Evolutionary conservation across 2,329 filamentous ascomycete species (phyloP).

Genomic region (Bertia moriformis): DNA sequence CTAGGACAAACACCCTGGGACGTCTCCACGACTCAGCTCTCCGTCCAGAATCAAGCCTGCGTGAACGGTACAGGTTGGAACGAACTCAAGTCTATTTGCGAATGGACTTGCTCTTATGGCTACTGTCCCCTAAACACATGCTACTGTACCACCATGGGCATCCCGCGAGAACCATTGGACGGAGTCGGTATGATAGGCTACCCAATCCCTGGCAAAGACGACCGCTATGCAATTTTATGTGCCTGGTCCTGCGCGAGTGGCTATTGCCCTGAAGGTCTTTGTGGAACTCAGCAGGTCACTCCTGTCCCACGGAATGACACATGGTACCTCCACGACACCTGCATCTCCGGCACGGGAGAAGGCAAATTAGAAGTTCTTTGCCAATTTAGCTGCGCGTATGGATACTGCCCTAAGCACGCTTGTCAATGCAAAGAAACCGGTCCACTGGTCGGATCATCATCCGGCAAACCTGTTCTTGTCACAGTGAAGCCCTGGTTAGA

Average conservation of each 20-base stretch:
- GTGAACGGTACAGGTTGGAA: slow-evolving; percentile 7
- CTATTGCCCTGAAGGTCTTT: slow-evolving; percentile 4
- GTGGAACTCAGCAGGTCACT: slow-evolving; percentile 1
- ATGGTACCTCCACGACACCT: slow-evolving; percentile 1
- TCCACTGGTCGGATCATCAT: not conserved
- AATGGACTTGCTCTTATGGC: slow-evolving; percentile 10
- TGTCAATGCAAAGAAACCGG: slow-evolving; percentile 2
- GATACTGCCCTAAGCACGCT: slow-evolving; percentile 3
- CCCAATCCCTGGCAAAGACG: slow-evolving; percentile 5
- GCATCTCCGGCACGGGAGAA: slow-evolving; percentile 3
- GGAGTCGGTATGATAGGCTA: slow-evolving; percentile 6
- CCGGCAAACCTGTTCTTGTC: too few species aligned
- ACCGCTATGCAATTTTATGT: slow-evolving; percentile 6
- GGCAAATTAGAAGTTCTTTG: slow-evolving; percentile 5
- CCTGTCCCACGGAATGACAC: not conserved
- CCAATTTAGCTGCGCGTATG: slow-evolving; percentile 4
- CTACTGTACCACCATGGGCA: slow-evolving; percentile 8
- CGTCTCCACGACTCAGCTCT: slow-evolving; percentile 1
- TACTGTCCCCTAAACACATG: slow-evolving; percentile 13
- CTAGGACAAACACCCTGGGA: slow-evolving; percentile 4
- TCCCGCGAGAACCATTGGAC: slow-evolving; percentile 2
- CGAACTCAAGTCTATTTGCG: slow-evolving; percentile 10
- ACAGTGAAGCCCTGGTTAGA: too few species aligned
- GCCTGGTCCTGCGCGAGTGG: slow-evolving; percentile 6
- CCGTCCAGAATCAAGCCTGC: slow-evolving; percentile 6